A percentile compares a stretch with the other conserved stretches of the same genome.
Evolutionary conservation across 2,329 filamentous ascomycete genomes (phyloP).

Genomic region (Gaeumannomyces tritici): DNA sequence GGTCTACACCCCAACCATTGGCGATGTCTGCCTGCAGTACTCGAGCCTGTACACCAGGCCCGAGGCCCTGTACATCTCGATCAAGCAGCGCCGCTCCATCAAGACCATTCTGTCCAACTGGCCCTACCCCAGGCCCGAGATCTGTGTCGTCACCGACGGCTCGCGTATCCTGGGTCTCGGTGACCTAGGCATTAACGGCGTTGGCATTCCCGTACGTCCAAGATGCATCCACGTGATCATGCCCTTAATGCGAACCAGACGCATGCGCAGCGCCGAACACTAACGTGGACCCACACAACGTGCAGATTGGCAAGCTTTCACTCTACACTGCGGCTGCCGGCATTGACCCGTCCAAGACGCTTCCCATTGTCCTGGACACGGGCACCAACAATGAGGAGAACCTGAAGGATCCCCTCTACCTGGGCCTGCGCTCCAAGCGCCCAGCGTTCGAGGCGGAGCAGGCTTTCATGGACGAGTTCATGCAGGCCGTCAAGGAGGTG

Average conservation of each 20-base stretch:
- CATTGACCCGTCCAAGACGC: conserved; percentile 81
- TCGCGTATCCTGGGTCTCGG: conserved; percentile 88
- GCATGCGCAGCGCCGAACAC: conserved; percentile 6
- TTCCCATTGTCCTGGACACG: conserved; percentile 57
- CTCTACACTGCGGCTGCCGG: conserved; percentile 94
- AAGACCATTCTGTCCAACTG: conserved; percentile 85
- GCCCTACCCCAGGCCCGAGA: conserved; percentile 83
- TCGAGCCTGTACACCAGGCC: conserved; percentile 92
- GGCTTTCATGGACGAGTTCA: conserved; percentile 95
- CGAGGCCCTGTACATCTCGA: conserved; percentile 93
- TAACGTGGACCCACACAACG: conserved; percentile 11
- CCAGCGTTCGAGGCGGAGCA: conserved; percentile 68
- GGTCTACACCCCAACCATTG: conserved; percentile 84
- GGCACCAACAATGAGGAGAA: conserved; percentile 59
- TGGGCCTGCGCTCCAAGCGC: conserved; percentile 80
- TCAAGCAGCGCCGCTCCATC: conserved; percentile 85
- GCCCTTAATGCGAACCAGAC: not conserved
- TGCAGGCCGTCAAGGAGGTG: conserved; percentile 76
- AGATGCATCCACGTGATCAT: not conserved
- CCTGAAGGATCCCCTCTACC: conserved; percentile 67
- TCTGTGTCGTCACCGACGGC: conserved; percentile 93
- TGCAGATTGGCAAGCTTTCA: conserved; percentile 78
- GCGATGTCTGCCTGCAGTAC: conserved; percentile 93
- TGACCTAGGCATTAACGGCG: conserved; percentile 92
- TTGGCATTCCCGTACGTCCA: conserved; percentile 77